Conservation (phyloP, 345 rosid species). For the Eucalyptus pauciflora region DNA sequence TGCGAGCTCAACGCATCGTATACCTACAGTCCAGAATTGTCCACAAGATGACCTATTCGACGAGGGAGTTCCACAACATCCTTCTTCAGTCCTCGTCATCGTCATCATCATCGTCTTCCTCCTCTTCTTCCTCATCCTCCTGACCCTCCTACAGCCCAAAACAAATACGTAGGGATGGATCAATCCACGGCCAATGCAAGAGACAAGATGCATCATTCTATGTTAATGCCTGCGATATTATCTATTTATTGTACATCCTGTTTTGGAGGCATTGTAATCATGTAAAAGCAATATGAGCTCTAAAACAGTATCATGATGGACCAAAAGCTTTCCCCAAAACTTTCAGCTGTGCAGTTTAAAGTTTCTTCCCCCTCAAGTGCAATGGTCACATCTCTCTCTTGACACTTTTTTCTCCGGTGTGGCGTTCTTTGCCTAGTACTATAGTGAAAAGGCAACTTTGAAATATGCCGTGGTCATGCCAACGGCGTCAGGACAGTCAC, state of each 20-base stretch:
- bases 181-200: background rate
- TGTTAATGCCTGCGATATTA: background rate
- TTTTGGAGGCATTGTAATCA: background rate
- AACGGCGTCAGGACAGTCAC: background rate
- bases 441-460: background rate
- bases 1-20: background rate
- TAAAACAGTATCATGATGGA: background rate
- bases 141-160: conserved; percentile 1
- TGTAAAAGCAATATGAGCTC: background rate
- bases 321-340: background rate
- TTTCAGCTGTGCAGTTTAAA: background rate
- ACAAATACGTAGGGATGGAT: background rate
- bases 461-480: background rate
- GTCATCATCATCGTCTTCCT: background rate
- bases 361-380: background rate
- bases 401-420: background rate
- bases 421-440: background rate
- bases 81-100: conserved; percentile 15
- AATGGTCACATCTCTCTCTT: background rate
- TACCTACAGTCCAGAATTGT: background rate
- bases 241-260: background rate
- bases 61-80: background rate
- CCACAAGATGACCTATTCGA: background rate
- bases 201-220: background rate
- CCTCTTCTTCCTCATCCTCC: conserved; percentile 20